A percentile compares a stretch with the other conserved stretches of the same genome.
phyloP scores from a whole-genome alignment of 2,329 filamentous ascomycete species.

The Drechmeria coniospora region DNA sequence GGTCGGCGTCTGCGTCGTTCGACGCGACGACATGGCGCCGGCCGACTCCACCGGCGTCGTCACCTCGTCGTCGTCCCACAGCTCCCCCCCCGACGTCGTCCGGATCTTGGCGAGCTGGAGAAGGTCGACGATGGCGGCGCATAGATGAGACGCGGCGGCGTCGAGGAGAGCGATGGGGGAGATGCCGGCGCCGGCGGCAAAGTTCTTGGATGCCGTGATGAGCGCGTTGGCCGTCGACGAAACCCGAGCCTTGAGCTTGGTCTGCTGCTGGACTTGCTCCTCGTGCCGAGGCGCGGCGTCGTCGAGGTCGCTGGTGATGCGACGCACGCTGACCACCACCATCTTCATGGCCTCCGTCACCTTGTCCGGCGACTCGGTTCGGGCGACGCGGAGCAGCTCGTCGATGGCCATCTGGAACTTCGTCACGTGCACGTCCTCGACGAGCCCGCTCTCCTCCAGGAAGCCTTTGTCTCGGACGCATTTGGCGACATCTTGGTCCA shows the following conservation, averaged over 20 bases:
- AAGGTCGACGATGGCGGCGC: constrained; percentile 72
- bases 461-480: constrained; percentile 53
- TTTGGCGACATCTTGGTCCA: constrained; percentile 54
- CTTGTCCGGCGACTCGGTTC: constrained; percentile 54
- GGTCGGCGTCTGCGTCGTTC: constrained; percentile 19
- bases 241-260: constrained; percentile 63
- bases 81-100: constrained; percentile 55
- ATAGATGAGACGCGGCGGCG: constrained; percentile 81
- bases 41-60: constrained; percentile 51
- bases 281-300: constrained; percentile 38
- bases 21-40: constrained; percentile 50
- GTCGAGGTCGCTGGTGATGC: constrained; percentile 70
- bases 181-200: constrained; percentile 64
- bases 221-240: constrained; percentile 92
- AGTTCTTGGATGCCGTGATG: constrained; percentile 90
- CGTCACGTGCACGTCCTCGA: constrained; percentile 86
- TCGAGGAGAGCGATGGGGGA: constrained; percentile 89
- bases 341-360: constrained; percentile 77
- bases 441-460: constrained; percentile 54
- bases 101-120: constrained; percentile 73
- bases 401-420: constrained; percentile 92
- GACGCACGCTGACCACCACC: constrained; percentile 67
- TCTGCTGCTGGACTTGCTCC: constrained; percentile 39
- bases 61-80: constrained; percentile 64
- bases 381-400: constrained; percentile 66